These are phyloP conservation scores for Bauhinia variegata DNA, from an alignment of 306 rosid genomes.

Conservation along the genomic window DNA sequence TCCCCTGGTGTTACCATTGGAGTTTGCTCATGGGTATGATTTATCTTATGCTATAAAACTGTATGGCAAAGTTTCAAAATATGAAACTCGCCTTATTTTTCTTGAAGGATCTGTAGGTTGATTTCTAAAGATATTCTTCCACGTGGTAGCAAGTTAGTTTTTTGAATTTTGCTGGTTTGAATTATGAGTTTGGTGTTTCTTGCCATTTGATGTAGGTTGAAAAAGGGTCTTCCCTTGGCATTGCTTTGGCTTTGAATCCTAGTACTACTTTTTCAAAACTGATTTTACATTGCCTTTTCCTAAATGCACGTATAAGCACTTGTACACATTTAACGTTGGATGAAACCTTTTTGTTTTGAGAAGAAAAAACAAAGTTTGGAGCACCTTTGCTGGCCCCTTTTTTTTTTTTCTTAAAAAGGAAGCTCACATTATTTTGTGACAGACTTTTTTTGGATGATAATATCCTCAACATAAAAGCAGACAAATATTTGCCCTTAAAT, in stretches of 20 bases:
- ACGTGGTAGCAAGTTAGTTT: background rate
- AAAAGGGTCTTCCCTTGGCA: background rate
- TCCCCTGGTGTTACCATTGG: constrained; percentile 24
- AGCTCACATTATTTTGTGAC: too few relatives aligned
- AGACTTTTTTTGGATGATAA: too few relatives aligned
- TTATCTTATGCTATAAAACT: constrained; percentile 25
- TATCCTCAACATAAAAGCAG: too few relatives aligned
- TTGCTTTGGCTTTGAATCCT: background rate
- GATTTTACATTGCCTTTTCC: background rate
- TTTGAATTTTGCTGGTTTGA: background rate
- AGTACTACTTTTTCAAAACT: too few relatives aligned
- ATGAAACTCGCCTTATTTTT: constrained; percentile 18
- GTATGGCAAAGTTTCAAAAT: constrained; percentile 23
- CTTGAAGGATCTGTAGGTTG: constrained; percentile 15
- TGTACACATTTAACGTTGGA: too few relatives aligned
- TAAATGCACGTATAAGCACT: background rate
- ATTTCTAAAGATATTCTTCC: constrained; percentile 14
- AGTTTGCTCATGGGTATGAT: constrained; percentile 41
- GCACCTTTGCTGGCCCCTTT: too few relatives aligned
- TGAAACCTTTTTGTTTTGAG: too few relatives aligned
- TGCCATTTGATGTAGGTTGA: background rate
- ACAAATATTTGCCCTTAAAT: too few relatives aligned
- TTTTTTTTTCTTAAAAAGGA: too few relatives aligned
- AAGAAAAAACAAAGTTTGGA: too few relatives aligned
- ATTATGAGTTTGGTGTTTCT: constrained; percentile 2